phyloP scores from a whole-genome alignment of 2,329 filamentous ascomycete genomes.

The Mycosphaerelloides madeirae region DNA sequence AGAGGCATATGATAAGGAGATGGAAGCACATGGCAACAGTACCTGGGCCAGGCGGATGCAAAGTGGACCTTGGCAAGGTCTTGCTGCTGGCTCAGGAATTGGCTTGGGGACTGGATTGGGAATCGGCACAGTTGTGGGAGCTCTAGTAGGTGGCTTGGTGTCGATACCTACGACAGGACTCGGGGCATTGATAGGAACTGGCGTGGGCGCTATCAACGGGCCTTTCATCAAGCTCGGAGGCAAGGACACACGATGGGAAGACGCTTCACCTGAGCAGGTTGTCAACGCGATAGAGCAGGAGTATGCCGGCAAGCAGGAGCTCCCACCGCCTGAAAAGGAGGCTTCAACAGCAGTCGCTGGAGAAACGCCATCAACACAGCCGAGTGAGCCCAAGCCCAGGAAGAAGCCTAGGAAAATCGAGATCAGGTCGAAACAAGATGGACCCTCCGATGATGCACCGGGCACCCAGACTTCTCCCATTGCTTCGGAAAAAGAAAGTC shows the following conservation, averaged over 20 bases:
- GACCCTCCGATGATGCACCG: no score
- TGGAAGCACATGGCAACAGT: conserved; percentile 29
- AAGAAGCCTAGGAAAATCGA: conserved; percentile 22
- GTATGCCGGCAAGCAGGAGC: conserved; percentile 2
- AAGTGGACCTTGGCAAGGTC: conserved; percentile 38
- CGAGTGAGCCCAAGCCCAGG: conserved; percentile 1
- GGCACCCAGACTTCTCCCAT: no score
- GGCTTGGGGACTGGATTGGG: conserved; percentile 39
- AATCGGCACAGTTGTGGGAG: conserved; percentile 40
- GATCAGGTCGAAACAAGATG: conserved; percentile 5
- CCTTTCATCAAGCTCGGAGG: conserved; percentile 38
- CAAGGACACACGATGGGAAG: conserved; percentile 13
- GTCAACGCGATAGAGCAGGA: conserved; percentile 15
- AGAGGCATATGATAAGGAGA: conserved; percentile 30
- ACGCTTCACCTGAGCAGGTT: conserved; percentile 18
- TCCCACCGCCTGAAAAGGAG: neutral
- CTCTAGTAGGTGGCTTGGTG: conserved; percentile 37
- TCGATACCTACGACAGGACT: conserved; percentile 38
- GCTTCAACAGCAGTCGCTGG: neutral
- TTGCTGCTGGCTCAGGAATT: conserved; percentile 40
- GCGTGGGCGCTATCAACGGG: conserved; percentile 40
- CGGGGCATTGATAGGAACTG: conserved; percentile 34
- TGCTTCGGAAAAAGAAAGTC: no score
- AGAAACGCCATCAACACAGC: neutral
- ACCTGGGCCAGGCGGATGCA: conserved; percentile 26